Base-by-base conservation (phyloP, 805 yeast species). In the Brettanomyces sp. region DNA sequence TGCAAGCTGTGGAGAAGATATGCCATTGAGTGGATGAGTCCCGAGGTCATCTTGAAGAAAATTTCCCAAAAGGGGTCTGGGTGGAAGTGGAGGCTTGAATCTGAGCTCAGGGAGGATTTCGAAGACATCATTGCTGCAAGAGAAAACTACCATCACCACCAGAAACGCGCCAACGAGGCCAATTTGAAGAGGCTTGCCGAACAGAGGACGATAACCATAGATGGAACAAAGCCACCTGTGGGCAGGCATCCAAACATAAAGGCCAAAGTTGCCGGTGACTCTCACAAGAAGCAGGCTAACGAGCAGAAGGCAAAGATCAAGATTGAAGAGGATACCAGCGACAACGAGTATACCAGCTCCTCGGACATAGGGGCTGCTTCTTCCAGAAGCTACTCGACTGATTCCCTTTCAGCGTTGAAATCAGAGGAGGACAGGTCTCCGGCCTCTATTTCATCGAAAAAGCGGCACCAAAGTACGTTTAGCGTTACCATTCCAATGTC, bases 1-100 rank as follows among this genome's bases (percentile, higher is more conserved):
- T 96, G 96, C 0, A 73, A 85, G 47, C 58, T 93, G 28, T 91
- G 98, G 98, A 73, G 96, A 60, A 68, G 95, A 36, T 91, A 91
- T 62, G 96, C 89, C 0, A 80, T 86, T 0, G 71, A 69, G 8
- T 93, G 98, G 98, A 87, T 82, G 52, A 79, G 78, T 33, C 96
- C 96, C 0, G 53, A 64, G 23, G 88, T 81, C 45, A 79, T 86
- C 0, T 63, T 79, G 39, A 76, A 71, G 58, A 60, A 65, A 45
- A 64, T 78, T 12, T 73, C 76, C 21, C 49, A 48, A 39, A 28
- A 43, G 23, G 32, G 33, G 35, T 72, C 70, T 35, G 76, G 76
- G 1, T 77, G 81, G 81, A 77, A 73, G 52, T 73, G 74, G 51
- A 73, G 71, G 46, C 62, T 84, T 1, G 97, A 90, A 52, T 69